Evolutionary conservation across 1,284 basidiomycete species (phyloP), one percentile per base, ranked within the genome.

Genomic region (Pyrrhoderma noxium): DNA sequence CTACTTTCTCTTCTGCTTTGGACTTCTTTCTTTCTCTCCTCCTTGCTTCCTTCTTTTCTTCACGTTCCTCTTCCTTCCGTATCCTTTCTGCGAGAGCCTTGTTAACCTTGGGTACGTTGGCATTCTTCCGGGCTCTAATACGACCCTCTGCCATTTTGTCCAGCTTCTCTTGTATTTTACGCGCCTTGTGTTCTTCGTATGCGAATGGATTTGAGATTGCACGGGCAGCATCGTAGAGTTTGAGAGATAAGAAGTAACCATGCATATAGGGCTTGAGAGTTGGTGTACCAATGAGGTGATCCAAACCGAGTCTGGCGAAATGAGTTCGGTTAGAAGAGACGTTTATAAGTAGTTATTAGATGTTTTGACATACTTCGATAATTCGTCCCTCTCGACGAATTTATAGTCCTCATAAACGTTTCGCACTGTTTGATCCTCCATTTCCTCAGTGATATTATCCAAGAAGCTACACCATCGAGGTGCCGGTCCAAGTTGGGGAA

Each of bases 191-290:
- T 64, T 99, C 96, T 46, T 84, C 85, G 64, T 98, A 98, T 3
- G 86, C 92, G 64, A 93, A 95, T 0, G 96, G 96, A 70, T 99
- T 97, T 56, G 91, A 86, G 59, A 99, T 93, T 60, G 97, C 79
- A 34, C 94, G 84, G 1, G 96, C 96, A 47, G 93, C 88, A 61
- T 96, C 91, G 75, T 99, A 99, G 5, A 98, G 79, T 62, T 92
- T 89, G 67, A 99, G 82, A 8, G 93, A 89, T 59, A 99, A 70
- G 73, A 99, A 99, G 80, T 94, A 98, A 45, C 96, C 96, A 68
- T 99, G 96, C 95, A 99, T 98, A 71, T 99, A 99, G 1, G 96
- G 95, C 66, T 95, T 94, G 74, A 99, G 86, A 13, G 90, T 81
- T 9, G 93, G 84, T 1, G 93, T 96, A 48, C 96, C 96, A 61